A percentile compares a stretch with the other conserved stretches of the same genome.
These are phyloP conservation scores for Rhododendron molle DNA, from an alignment of 148 eudicot genomes.

Conservation along the genomic window DNA sequence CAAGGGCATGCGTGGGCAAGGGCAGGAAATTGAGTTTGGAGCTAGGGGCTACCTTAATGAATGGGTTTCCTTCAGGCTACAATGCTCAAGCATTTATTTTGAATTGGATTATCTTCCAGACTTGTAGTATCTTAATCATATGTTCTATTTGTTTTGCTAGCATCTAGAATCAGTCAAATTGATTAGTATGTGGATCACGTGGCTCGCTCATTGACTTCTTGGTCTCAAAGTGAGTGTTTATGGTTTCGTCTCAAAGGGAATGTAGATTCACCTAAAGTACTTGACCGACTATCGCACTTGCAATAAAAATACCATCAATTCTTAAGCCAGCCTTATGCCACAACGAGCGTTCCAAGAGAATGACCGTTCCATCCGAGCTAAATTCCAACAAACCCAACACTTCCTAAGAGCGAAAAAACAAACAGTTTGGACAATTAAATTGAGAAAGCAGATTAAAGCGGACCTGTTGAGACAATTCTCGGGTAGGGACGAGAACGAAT, in stretches of 20 bases:
- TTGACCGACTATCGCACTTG: not conserved
- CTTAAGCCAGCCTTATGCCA: not conserved
- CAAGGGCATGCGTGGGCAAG: not conserved
- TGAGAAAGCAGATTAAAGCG: not conserved
- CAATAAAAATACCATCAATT: not conserved
- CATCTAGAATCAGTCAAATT: not conserved
- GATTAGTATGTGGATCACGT: not conserved
- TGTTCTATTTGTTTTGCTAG: not conserved
- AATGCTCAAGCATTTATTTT: not conserved
- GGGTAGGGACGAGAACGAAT: slow-evolving; percentile 72
- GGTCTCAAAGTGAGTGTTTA: not conserved
- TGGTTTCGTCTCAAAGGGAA: not conserved
- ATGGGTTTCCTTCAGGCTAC: not conserved
- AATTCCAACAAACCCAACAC: not conserved
- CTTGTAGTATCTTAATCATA: not conserved
- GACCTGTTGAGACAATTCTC: slow-evolving; percentile 87
- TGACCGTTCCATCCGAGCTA: not conserved
- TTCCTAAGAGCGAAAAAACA: not conserved
- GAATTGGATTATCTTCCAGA: not conserved
- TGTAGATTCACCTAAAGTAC: not conserved
- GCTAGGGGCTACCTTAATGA: not conserved
- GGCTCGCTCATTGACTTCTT: not conserved
- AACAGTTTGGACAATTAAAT: not conserved
- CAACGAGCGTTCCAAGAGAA: not conserved
- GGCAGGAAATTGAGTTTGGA: not conserved